Base-by-base conservation (phyloP, 805 yeast species). In the Wickerhamomyces rabaulensis region DNA sequence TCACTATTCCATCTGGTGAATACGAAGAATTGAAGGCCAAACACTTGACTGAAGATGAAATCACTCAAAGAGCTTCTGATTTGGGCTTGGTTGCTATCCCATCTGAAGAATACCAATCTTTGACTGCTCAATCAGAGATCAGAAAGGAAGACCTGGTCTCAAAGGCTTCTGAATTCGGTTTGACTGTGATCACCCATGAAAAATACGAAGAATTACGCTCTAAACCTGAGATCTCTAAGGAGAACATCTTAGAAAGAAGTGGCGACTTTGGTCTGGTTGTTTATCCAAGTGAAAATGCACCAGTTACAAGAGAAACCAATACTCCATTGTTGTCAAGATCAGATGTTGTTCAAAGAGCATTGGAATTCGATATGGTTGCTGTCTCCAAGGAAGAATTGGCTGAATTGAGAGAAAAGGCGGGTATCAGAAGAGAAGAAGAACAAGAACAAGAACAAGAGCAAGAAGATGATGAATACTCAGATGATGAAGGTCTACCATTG, bases 361-460 rank as follows among this genome's bases (percentile, higher is more conserved):
- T 45, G n/a, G 64, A 56, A 9, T 52, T 62, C 44, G 72, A 69
- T 1, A 56, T 69, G 27, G 60, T 63, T 22, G 57, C 71, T 19
- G 58, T 76, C 13, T 45, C 71, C 0, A 58, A 60, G 33, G 66
- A 66, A 10, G 68, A 71, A 31, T 57, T 62, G 37, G 61, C 64
- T 12, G 59, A 55, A 9, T 52, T 66, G 23, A 61, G 57, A 33
- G 41, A 52, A 3, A 63, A 63, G 47, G 60, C 61, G 8, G 45
- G 46, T 25, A 23, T 19, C 12, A 33, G 25, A 5, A 44, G 46
- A 17, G 44, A 35, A 4, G 41, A 35, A 9, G 42, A 41, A 17
- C 38, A 42, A 16, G 52, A 35, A n/a, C 46, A 45, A 38, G 49
- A 49, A 16, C 39, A n/a, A 17, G 45, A 27, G 7, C 40, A 37